Percentiles rank a stretch among this genome's conserved stretches.
Evolutionary conservation across 2,329 filamentous ascomycete species (phyloP).

Genomic region (Fusarium sp.): DNA sequence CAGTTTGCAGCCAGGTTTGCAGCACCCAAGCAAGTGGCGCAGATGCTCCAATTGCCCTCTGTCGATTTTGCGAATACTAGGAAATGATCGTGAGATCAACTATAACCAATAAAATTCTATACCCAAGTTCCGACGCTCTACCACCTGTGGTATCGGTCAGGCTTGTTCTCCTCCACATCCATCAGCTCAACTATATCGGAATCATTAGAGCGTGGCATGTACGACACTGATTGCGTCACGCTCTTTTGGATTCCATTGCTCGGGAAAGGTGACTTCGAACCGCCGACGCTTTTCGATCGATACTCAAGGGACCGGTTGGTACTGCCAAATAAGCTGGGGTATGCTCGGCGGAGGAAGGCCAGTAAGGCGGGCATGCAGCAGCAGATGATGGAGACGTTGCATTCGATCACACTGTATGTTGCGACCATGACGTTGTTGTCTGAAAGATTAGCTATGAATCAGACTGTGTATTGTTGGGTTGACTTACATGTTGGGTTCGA

Average conservation of each 20-base stretch:
- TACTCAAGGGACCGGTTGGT: conserved; percentile 7
- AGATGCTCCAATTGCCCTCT: not conserved
- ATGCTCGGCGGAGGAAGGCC: not conserved
- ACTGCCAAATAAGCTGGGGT: not conserved
- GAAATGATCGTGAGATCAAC: not conserved
- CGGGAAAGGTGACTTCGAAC: not conserved
- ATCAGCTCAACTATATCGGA: conserved; percentile 1
- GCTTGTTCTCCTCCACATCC: conserved; percentile 3
- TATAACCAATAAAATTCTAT: not conserved
- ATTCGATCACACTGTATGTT: conserved; percentile 7
- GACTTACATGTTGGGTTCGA: conserved; percentile 1
- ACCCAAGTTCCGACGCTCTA: not conserved
- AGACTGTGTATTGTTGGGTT: accelerated
- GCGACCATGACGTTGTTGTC: conserved; percentile 11
- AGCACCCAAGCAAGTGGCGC: not conserved
- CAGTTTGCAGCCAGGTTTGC: not conserved
- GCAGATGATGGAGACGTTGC: conserved; percentile 4
- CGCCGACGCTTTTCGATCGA: not conserved
- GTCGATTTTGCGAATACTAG: not conserved
- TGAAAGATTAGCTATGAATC: not conserved
- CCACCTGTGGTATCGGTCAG: not conserved
- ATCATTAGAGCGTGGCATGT: conserved; percentile 1
- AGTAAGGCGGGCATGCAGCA: not conserved
- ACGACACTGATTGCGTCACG: not conserved
- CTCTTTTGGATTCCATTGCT: not conserved